Base-by-base conservation (phyloP, 2,329 filamentous ascomycete genomes). In the Trichoderma sp. region DNA sequence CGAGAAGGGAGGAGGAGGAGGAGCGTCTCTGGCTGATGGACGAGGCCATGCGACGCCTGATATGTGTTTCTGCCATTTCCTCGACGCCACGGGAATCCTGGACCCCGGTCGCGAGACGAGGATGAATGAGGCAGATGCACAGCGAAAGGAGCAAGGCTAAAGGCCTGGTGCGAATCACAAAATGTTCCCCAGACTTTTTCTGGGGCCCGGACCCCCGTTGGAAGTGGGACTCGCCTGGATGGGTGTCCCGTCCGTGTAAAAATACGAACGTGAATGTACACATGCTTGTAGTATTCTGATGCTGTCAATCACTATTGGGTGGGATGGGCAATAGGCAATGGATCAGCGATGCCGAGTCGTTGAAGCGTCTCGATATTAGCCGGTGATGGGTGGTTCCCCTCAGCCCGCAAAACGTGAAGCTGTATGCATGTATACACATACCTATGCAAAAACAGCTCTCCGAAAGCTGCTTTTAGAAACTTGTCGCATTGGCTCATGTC, bases 161-260 rank as follows among this genome's bases (percentile, higher is more conserved):
- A n/a, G 49, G 28, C 46, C 34, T 43, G 46, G 63, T 54, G 24
- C 54, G 37, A 39, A 59, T 34, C 52, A 21, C 28, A 59, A n/a
- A 59, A 67, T 43, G 39, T 67, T 67, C 65, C 65, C 56, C 65
- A 67, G 65, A 67, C 55, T 67, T 60, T 49, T 49, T 43, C 18
- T 59, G 34, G 39, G 59, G 55, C 64, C 32, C 2, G 32, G 8
- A 2, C 32, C 32, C 32, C 32, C 2, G 2, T 18, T 59, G 32
- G 37, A 67, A 55, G 65, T 56, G 65, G 56, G 65, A 32, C 18
- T 28, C 26, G 26, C 54, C 16, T 32, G 16, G 28, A 7, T 28
- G 28, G 16, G 34, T 16, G 4, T 28, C 13, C 28, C 24, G 26
- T 54, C 52, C 5, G n/a, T 39, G 52, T 46, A 26, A 18, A 26